Percentiles rank a stretch among this genome's conserved stretches.
These are phyloP conservation scores for Ramularia endophylla DNA, from an alignment of 2,329 filamentous ascomycete genomes.

Conservation along the genomic window DNA sequence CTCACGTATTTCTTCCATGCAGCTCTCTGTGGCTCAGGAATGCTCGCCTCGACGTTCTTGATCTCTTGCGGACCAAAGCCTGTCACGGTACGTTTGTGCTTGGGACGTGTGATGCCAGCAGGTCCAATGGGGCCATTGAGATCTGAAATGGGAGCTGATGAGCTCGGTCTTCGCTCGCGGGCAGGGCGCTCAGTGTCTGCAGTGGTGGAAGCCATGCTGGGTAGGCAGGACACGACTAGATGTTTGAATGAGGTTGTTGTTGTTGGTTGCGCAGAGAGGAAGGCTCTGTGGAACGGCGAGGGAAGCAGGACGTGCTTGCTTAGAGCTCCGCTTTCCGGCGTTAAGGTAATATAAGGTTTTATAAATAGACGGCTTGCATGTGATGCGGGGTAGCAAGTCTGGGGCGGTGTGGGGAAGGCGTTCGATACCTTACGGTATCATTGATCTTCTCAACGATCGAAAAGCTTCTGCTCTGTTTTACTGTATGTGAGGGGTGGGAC, in stretches of 20 bases:
- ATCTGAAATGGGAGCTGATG: conserved; percentile 75
- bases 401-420: too few species aligned
- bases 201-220: conserved; percentile 19
- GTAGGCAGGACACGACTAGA: conserved; percentile 1
- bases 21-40: conserved; percentile 81
- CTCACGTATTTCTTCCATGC: conserved; percentile 61
- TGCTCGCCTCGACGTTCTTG: conserved; percentile 84
- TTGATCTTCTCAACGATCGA: too few species aligned
- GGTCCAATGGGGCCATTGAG: conserved; percentile 75
- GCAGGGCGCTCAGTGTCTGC: conserved; percentile 26
- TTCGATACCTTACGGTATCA: too few species aligned
- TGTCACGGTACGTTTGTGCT: conserved; percentile 95
- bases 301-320: conserved; percentile 4
- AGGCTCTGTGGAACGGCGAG: too few species aligned
- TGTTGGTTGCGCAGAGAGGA: too few species aligned
- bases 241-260: conserved; percentile 3
- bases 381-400: too few species aligned
- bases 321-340: conserved; percentile 1
- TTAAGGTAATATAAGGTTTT: not conserved
- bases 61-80: conserved; percentile 88
- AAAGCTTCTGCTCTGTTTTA: too few species aligned
- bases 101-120: conserved; percentile 80
- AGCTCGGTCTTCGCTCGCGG: conserved; percentile 75
- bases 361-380: too few species aligned
- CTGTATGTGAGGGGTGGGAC: too few species aligned